These are phyloP conservation scores for Aureoboletus auriporus DNA, from an alignment of 768 basidiomycete species.

Conservation along the genomic window DNA sequence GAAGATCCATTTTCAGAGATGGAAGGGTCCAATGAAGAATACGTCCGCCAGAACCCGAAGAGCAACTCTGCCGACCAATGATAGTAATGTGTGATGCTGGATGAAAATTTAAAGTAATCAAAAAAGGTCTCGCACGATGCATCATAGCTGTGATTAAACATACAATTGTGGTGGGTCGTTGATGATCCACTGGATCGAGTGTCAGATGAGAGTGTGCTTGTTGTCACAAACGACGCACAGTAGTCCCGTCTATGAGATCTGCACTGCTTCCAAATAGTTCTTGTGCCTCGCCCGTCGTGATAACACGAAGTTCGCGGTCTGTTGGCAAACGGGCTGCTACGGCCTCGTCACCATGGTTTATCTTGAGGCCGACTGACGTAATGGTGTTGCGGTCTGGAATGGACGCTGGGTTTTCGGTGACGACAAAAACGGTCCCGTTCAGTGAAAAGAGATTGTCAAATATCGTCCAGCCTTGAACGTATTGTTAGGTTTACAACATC, in stretches of 20 bases:
- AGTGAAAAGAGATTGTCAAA: conserved; percentile 78
- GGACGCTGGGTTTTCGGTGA: conserved; percentile 63
- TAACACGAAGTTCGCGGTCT: conserved; percentile 73
- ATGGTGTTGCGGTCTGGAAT: conserved; percentile 67
- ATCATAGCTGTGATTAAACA: conserved; percentile 19
- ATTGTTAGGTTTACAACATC: neutral
- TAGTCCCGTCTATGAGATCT: conserved; percentile 71
- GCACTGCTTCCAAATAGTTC: conserved; percentile 68
- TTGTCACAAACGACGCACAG: conserved; percentile 38
- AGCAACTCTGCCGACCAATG: conserved; percentile 92
- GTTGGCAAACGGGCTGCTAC: conserved; percentile 63
- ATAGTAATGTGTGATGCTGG: conserved; percentile 89
- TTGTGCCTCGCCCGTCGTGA: conserved; percentile 64
- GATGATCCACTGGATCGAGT: conserved; percentile 56
- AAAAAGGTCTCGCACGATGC: no score
- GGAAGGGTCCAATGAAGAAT: conserved; percentile 71
- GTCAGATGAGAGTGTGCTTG: conserved; percentile 4
- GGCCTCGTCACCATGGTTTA: conserved; percentile 58
- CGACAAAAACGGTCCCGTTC: conserved; percentile 80
- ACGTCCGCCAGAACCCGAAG: conserved; percentile 91
- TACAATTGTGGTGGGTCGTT: conserved; percentile 88
- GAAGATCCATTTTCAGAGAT: conserved; percentile 68
- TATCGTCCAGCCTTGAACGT: conserved; percentile 76
- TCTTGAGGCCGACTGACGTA: conserved; percentile 61
- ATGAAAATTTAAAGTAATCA: no score